Conservation (phyloP, 768 basidiomycete genomes). For the Fomitopsis serialis region DNA sequence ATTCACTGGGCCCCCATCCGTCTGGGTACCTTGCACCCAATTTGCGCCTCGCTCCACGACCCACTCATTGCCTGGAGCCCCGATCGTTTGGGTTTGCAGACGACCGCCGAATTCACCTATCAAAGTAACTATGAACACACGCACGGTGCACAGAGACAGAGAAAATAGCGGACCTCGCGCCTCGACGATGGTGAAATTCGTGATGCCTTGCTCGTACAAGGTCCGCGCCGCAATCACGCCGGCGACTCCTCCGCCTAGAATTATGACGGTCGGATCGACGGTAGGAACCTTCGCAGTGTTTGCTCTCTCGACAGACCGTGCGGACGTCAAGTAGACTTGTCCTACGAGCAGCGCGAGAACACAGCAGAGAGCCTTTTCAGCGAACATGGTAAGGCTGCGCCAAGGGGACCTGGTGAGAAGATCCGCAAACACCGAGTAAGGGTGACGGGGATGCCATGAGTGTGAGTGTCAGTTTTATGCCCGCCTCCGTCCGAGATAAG, state of each 20-base stretch:
- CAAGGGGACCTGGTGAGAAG: too few relatives aligned
- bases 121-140: background rate
- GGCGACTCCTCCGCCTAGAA: conserved; percentile 61
- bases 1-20: conserved; percentile 41
- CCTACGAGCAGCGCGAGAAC: too few relatives aligned
- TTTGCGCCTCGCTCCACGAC: conserved; percentile 38
- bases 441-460: too few relatives aligned
- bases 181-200: conserved; percentile 55
- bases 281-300: background rate
- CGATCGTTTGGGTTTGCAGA: conserved; percentile 39
- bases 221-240: conserved; percentile 60
- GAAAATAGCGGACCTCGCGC: conserved; percentile 25
- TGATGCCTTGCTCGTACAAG: conserved; percentile 43
- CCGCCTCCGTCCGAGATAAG: too few relatives aligned
- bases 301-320: background rate
- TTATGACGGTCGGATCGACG: conserved; percentile 33
- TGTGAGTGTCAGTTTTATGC: too few relatives aligned
- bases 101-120: conserved; percentile 48
- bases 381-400: too few relatives aligned
- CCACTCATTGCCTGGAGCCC: conserved; percentile 27
- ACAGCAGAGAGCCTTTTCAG: too few relatives aligned
- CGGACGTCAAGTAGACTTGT: background rate
- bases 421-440: too few relatives aligned
- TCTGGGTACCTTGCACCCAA: conserved; percentile 37
- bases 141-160: background rate